Percentiles rank a stretch among this genome's conserved stretches.
Conservation (phyloP, 2,329 filamentous ascomycete genomes). For the Xylariaceae sp. region DNA sequence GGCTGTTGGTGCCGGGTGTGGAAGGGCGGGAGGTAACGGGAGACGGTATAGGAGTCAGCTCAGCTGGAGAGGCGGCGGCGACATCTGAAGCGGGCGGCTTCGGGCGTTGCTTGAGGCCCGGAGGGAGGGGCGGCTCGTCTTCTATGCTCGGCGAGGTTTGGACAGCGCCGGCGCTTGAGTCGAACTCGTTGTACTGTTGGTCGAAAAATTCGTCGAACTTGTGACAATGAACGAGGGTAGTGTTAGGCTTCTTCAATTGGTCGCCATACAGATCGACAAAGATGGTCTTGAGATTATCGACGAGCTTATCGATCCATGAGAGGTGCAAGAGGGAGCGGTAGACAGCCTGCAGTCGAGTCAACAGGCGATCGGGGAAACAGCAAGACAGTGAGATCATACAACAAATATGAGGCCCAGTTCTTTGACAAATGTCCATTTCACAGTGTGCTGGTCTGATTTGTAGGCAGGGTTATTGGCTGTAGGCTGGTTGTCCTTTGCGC, state of each 20-base stretch:
- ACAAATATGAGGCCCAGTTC: slow-evolving; percentile 95
- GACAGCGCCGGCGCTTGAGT: slow-evolving; percentile 43
- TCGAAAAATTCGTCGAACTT: slow-evolving; percentile 93
- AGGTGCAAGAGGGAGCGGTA: slow-evolving; percentile 94
- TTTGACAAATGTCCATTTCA: slow-evolving; percentile 91
- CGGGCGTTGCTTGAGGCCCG: slow-evolving; percentile 39
- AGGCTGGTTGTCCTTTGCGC: slow-evolving; percentile 56
- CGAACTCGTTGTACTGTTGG: slow-evolving; percentile 82
- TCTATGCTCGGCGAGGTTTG: slow-evolving; percentile 22
- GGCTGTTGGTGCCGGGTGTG: slow-evolving; percentile 62
- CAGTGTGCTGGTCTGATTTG: slow-evolving; percentile 85
- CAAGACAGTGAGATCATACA: slow-evolving; percentile 42
- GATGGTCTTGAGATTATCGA: slow-evolving; percentile 90
- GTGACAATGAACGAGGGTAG: slow-evolving; percentile 70
- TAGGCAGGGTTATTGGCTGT: slow-evolving; percentile 68
- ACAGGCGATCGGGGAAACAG: slow-evolving; percentile 1
- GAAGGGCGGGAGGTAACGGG: slow-evolving; percentile 75
- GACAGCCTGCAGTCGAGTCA: slow-evolving; percentile 66
- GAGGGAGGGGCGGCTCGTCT: slow-evolving; percentile 38
- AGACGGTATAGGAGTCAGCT: slow-evolving; percentile 65
- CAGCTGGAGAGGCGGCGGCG: slow-evolving; percentile 50
- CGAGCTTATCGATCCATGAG: slow-evolving; percentile 93
- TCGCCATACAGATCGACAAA: slow-evolving; percentile 89
- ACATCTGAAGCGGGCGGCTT: slow-evolving; percentile 33
- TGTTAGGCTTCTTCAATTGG: slow-evolving; percentile 76